Evolutionary conservation across 1,284 basidiomycete species (phyloP), one percentile per base, ranked within the genome.

Genomic region (Anthracocystis setariae): DNA sequence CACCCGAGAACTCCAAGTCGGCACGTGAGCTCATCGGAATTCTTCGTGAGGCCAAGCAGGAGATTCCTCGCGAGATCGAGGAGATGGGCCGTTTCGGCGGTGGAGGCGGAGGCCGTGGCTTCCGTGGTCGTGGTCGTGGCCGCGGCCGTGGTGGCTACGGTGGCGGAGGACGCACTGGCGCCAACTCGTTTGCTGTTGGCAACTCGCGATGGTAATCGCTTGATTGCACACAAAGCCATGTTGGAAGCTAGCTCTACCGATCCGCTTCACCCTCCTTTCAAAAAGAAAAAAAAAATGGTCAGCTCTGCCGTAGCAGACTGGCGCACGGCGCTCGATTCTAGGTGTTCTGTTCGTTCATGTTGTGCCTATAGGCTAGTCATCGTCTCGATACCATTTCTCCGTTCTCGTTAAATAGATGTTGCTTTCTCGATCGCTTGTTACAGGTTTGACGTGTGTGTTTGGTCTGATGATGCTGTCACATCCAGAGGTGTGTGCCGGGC

Each of bases 11-110:
- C 85, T 90, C 92, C 61, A 96, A 95, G 86, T 90, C 89, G 74
- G 94, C 95, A 17, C 91, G 93, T 48, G 95, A 98, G 82, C 88
- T 98, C 15, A 86, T 98, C 58, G 87, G 85, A 73, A 97, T 98
- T 76, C 85, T 98, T 68, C 87, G 88, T 71, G 95, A 98, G 85
- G 92, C 93, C 46, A 94, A 94, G 83, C 90, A 93, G 32, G 86
- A 88, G 48, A 87, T 98, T 24, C 93, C 95, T 21, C 88, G 91
- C 54, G 92, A 95, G 83, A 69, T 98, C 3, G 91, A 94, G 83
- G 92, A 98, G 85, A 96, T 98, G 93, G 88, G 88, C 3, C 89
- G 89, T 86, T 95, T 90, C 83, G 89, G 91, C 25, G 80, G 80
- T 37, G 75, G 78, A 45, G 80, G 80, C 8, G 74, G 79, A 47